Evolutionary conservation across 2,329 filamentous ascomycete species (phyloP), one percentile per base, ranked within the genome.

Genomic region (Emmonsia crescens): DNA sequence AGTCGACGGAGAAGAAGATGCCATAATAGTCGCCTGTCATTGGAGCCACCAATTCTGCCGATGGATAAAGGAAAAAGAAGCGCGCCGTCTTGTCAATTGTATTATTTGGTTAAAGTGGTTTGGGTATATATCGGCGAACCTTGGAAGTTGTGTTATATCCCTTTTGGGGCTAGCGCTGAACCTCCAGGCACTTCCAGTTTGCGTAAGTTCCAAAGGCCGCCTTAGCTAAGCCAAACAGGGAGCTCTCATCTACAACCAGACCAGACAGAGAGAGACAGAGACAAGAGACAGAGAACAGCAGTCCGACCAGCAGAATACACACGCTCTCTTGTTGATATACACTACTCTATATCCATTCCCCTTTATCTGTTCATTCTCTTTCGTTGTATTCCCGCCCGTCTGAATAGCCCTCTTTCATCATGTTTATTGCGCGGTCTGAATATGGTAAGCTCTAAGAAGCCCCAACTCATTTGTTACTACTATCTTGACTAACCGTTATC

Each of bases 391-490:
- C 38, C 59, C 63, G 49, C 21, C 29, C 44, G 24, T 62, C 60
- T 60, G 70, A 69, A 77, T 77, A 67, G 74, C 77, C 78, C 80
- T 27, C 52, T 12, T 59, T 74, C 84, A 91, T 81, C 72, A 96
- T 96, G 94, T 99, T 99, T 85, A 97, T 99, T 85, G 92, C 94
- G 84, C 90, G 94, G 82, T 97, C 93, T 76, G 94, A 99, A 93
- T 99, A 99, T 82, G 94, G 93, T 94, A 84, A 82, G 88, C 76
- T 73, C 61, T 19, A 14, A 44, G 24, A 16, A n/a, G 10, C 21
- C 40, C 55, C 16, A 31, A 1, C 19, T 19, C 40, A 29, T n/a
- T 12, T 56, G 36, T 59, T 31, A 51, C 62, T 33, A 64, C 66
- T 64, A 67, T 65, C 61, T 66, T 69, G 69, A 72, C 74, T 78